Evolutionary conservation across 805 yeast species (phyloP).

Genomic region (Metschnikowia borealis): DNA sequence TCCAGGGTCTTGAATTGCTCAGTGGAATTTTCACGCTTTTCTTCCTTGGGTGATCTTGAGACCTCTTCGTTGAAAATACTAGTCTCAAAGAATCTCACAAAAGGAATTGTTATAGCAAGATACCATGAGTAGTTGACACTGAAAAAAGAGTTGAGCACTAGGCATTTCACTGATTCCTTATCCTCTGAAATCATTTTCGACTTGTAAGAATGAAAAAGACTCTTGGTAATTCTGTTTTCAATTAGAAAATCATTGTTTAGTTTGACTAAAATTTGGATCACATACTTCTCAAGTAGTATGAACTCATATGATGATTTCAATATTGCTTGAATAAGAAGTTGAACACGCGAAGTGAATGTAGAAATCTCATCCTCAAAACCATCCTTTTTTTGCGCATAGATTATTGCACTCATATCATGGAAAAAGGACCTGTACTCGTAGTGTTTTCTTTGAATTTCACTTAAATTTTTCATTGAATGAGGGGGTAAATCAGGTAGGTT

Average conservation of each 20-base stretch:
- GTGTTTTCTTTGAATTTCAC: conserved; percentile 23
- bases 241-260: conserved; percentile 30
- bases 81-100: conserved; percentile 33
- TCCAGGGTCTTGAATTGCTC: conserved; percentile 9
- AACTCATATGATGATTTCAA: conserved; percentile 37
- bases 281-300: conserved; percentile 37
- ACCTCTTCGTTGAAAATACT: conserved; percentile 27
- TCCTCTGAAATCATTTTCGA: conserved; percentile 14
- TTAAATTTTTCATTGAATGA: conserved; percentile 15
- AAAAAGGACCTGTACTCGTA: conserved; percentile 28
- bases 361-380: conserved; percentile 24
- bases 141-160: conserved; percentile 30
- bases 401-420: conserved; percentile 22
- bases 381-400: conserved; percentile 26
- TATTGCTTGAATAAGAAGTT: conserved; percentile 27
- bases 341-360: conserved; percentile 11
- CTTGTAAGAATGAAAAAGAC: conserved; percentile 23
- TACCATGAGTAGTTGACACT: conserved; percentile 38
- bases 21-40: neutral
- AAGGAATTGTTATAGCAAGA: conserved; percentile 34
- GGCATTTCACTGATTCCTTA: conserved; percentile 26
- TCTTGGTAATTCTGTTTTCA: conserved; percentile 22
- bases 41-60: neutral
- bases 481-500: conserved; percentile 23
- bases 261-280: conserved; percentile 34